Base-by-base conservation (phyloP, 106 monocot genomes). In the Dioscorea zingiberensis region DNA sequence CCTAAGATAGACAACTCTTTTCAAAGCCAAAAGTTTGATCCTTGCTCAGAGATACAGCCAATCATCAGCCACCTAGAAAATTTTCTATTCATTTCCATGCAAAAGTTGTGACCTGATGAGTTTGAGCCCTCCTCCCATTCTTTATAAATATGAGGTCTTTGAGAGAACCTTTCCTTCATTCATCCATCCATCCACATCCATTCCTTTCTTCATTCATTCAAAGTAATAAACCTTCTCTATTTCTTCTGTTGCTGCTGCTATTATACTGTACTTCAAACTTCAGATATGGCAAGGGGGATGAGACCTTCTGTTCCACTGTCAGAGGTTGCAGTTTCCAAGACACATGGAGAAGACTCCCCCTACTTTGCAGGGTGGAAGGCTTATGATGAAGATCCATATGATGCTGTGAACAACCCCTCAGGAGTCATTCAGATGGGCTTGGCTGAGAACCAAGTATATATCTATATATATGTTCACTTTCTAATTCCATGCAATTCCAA, bases 391-490 rank as follows among this genome's bases (percentile, higher is more conserved):
- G 63, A 88, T 47, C 84, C 84, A 30, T 88, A 78, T 55, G 75
- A 88, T 70, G 65, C 78, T 22, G 55, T 72, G 4, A 65, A 13
- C 60, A 88, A 88, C 63, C 84, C 84, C 25, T 61, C 47, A 4
- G 88, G 88, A 38, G 78, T 88, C 62, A 88, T 88, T 11, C 88
- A 84, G 66, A 88, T 88, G 88, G 88, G 88, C 25, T 54, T 88
- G 22, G 88, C 81, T 15, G 84, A 84, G 59, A 88, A 88, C 69
- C 88, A 88, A 78, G 84, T 80, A 71, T 69, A 22, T 47, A 51
- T 51, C 8, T 51, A 49, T 14, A 49, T 49, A 49, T 14, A 49
- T 49, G 18, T n/a, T n/a, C n/a, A n/a, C n/a, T n/a, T n/a, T n/a
- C n/a, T n/a, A n/a, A n/a, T n/a, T n/a, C n/a, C n/a, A n/a, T n/a